Evolutionary conservation across 2,329 filamentous ascomycete species (phyloP).

Genomic region (Penicillium occitanis): DNA sequence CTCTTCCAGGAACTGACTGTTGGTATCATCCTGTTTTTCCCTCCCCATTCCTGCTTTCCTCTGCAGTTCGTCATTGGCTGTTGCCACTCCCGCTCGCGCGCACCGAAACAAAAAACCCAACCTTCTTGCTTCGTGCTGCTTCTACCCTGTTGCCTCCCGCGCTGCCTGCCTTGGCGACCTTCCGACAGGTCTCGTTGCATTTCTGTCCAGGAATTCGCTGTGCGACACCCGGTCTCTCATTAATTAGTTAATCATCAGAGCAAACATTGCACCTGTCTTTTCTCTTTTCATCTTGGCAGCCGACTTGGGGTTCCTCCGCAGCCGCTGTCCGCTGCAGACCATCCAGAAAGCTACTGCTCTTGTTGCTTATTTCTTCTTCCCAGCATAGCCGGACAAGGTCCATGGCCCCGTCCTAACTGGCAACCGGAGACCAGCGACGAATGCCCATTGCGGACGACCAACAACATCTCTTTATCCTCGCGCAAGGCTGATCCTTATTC

Average conservation of each 20-base stretch:
- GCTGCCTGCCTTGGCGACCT: neutral
- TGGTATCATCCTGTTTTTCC: neutral
- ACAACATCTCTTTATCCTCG: neutral
- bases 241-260: neutral
- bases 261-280: slow-evolving; percentile 4
- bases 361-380: neutral
- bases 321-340: neutral
- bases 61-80: slow-evolving; percentile 6
- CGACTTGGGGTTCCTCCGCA: neutral
- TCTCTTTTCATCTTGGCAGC: slow-evolving; percentile 6
- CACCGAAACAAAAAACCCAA: slow-evolving; percentile 8
- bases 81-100: slow-evolving; percentile 10
- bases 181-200: neutral
- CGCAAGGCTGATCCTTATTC: slow-evolving; percentile 19
- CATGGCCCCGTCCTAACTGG: slow-evolving; percentile 18
- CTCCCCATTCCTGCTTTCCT: neutral
- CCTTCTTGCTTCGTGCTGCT: slow-evolving; percentile 8
- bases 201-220: neutral
- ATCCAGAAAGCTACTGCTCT: neutral
- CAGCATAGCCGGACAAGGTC: slow-evolving; percentile 4
- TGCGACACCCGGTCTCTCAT: neutral
- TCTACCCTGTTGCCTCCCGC: slow-evolving; percentile 3
- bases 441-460: slow-evolving; percentile 6
- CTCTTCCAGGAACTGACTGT: neutral
- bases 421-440: slow-evolving; percentile 10